Percentiles rank a stretch among this genome's conserved stretches.
These are phyloP conservation scores for Saxophila tyrrhenica DNA, from an alignment of 495 filamentous ascomycete species.

Conservation along the genomic window DNA sequence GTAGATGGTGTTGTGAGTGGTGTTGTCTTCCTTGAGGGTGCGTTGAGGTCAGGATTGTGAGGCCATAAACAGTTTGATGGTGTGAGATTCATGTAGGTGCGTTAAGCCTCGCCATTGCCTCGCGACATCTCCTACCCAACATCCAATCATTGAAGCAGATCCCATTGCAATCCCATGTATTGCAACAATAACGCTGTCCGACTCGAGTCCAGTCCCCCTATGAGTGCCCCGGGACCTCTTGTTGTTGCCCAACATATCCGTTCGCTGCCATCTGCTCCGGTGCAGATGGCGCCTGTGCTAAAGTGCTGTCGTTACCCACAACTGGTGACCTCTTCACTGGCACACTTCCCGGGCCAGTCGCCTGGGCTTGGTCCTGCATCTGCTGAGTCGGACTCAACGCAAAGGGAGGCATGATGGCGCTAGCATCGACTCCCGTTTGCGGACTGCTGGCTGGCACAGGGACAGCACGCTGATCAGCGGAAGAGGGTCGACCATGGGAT, in stretches of 20 bases:
- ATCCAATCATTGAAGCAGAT: too few relatives aligned
- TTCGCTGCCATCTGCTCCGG: too few relatives aligned
- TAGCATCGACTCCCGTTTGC: not conserved
- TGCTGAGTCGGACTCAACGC: constrained; percentile 14
- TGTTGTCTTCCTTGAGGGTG: constrained; percentile 52
- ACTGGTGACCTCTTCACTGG: constrained; percentile 5
- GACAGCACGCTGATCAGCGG: not conserved
- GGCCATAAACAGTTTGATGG: too few relatives aligned
- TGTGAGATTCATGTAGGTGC: too few relatives aligned
- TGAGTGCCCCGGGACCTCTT: too few relatives aligned
- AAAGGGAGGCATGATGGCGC: not conserved
- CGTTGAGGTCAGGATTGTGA: constrained; percentile 12
- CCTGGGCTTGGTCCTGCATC: not conserved
- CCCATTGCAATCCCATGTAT: too few relatives aligned
- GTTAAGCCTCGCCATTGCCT: too few relatives aligned
- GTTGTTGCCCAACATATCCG: too few relatives aligned
- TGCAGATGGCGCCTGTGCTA: too few relatives aligned
- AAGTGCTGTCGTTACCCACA: not conserved
- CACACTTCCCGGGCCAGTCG: not conserved
- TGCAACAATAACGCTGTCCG: too few relatives aligned
- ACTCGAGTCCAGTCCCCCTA: too few relatives aligned
- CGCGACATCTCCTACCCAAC: too few relatives aligned
- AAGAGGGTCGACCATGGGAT: not conserved
- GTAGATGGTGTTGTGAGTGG: constrained; percentile 80
- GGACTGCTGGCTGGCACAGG: not conserved